Evolutionary conservation across 2,329 filamentous ascomycete species (phyloP).

Genomic region (Emericellopsis atlantica): DNA sequence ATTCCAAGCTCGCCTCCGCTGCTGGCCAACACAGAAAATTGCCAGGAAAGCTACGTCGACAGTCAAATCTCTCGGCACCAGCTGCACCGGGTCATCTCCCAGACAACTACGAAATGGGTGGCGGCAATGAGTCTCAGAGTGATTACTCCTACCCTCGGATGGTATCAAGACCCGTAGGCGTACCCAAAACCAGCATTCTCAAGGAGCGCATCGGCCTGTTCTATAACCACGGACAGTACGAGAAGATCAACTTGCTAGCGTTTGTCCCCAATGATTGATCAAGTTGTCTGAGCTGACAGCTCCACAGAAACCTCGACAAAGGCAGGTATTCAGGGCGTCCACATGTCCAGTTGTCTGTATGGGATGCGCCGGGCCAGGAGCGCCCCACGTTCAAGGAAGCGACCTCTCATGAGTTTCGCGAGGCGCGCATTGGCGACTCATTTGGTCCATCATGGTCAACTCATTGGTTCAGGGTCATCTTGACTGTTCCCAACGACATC

Average conservation of each 20-base stretch:
- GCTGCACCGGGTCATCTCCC: conserved; percentile 15
- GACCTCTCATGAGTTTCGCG: conserved; percentile 57
- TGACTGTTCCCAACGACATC: conserved; percentile 66
- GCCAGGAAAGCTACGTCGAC: conserved; percentile 13
- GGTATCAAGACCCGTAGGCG: conserved; percentile 47
- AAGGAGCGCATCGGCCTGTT: conserved; percentile 73
- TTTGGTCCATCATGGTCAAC: conserved; percentile 97
- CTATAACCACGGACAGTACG: conserved; percentile 67
- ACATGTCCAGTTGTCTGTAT: conserved; percentile 74
- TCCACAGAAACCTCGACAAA: conserved; percentile 23
- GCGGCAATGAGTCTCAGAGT: conserved; percentile 29
- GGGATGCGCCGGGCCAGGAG: conserved; percentile 66
- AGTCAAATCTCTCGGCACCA: conserved; percentile 23
- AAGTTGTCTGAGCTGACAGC: conserved; percentile 4
- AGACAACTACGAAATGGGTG: conserved; percentile 32
- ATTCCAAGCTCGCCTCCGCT: conserved; percentile 6
- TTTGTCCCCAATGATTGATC: neutral
- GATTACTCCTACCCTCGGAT: conserved; percentile 38
- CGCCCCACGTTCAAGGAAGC: conserved; percentile 84
- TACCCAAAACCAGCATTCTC: conserved; percentile 78
- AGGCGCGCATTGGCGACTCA: conserved; percentile 59
- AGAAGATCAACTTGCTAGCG: conserved; percentile 60
- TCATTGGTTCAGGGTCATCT: conserved; percentile 84
- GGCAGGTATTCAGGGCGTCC: conserved; percentile 47
- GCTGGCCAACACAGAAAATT: neutral